Evolutionary conservation across 1,139 yeast genomes (phyloP), one percentile per base, ranked within the genome.

Genomic region (Yamadazyma buinensis): DNA sequence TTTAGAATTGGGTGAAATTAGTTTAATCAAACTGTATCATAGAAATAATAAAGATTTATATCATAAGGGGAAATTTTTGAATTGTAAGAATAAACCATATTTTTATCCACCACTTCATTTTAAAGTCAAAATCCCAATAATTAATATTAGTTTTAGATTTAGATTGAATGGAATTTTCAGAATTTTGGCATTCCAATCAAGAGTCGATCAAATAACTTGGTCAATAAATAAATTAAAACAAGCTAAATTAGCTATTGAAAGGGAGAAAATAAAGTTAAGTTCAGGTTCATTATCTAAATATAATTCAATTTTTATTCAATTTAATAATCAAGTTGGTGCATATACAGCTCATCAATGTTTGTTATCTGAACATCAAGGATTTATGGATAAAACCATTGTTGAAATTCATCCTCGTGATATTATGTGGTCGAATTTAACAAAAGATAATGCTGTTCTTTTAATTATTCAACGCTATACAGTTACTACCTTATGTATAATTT

Each of bases 391-490:
- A 23, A 63, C 69, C 0, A 43, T 71, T 15, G 54, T 71, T n/a
- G 79, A 73, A 15, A 63, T 77, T 1, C 69, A 77, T 42, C 81
- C 84, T 1, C 50, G 62, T 9, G 86, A 80, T 48, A 59, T 83
- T 1, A 52, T 75, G 1, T 82, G 92, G 90, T 48, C 58, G 1
- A 80, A 79, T 47, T 37, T 80, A 2, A 51, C 66, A 0, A 42
- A 64, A 4, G 54, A 57, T n/a, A 61, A 64, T 30, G 54, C 61
- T 7, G 43, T 61, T 29, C 38, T 53, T 3, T 53, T 55, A 8
- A 52, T 63, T 19, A 18, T 69, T 0, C 65, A 74, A 48, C 57
- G 61, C 18, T 58, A 68, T 11, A 23, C 65, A 5, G 75, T 78
- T 0, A 66, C 67, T 25, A 38, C 71, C 2, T 28, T 72, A 3